Conservation (phyloP, 192 early-diverging fungal species). For the Polychytrium aggregatum region DNA sequence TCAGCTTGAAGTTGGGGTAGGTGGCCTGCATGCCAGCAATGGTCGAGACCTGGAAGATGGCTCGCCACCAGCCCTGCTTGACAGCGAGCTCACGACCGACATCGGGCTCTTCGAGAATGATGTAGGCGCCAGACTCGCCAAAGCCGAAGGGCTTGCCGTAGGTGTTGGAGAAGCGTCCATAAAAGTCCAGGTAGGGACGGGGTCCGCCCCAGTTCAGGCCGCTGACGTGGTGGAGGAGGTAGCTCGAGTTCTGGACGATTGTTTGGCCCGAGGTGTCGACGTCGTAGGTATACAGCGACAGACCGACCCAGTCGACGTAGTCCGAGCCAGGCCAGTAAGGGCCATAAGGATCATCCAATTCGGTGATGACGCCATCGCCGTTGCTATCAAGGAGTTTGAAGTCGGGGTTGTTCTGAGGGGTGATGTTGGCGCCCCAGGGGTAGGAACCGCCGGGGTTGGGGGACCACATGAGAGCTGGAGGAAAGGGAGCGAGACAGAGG, state of each 20-base stretch:
- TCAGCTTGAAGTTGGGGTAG: slow-evolving; percentile 19
- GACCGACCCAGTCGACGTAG: slow-evolving; percentile 32
- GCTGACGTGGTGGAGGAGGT: neutral
- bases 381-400: slow-evolving; percentile 24
- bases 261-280: slow-evolving; percentile 2
- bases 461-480: slow-evolving; percentile 26
- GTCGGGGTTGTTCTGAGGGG: neutral
- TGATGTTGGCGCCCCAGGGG: slow-evolving; percentile 9
- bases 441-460: slow-evolving; percentile 27
- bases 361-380: slow-evolving; percentile 14
- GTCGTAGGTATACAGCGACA: slow-evolving; percentile 26
- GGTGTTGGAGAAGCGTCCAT: slow-evolving; percentile 11
- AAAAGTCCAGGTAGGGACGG: slow-evolving; percentile 9
- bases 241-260: neutral
- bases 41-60: too few species aligned
- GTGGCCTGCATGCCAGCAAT: neutral
- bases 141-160: slow-evolving; percentile 25
- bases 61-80: too few species aligned
- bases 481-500: neutral
- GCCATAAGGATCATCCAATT: slow-evolving; percentile 22
- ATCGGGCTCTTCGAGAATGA: too few species aligned
- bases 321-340: slow-evolving; percentile 25
- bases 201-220: neutral
- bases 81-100: neutral
- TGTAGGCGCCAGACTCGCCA: slow-evolving; percentile 20